Evolutionary conservation across 1,284 basidiomycete genomes (phyloP).

Genomic region (Peniophora sp.): DNA sequence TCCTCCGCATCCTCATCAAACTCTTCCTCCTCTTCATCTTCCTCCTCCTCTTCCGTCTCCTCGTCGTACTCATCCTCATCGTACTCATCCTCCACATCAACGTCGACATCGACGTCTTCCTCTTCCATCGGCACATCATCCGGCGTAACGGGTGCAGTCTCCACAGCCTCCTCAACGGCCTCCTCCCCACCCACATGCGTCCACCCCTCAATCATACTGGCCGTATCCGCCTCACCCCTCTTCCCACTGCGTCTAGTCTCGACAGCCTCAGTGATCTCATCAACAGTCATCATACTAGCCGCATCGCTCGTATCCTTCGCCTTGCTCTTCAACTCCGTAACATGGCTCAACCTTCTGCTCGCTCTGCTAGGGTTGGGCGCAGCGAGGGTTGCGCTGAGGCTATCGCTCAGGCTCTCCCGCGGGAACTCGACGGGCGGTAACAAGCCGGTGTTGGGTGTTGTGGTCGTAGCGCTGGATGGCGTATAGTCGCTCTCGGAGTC

Average conservation of each 20-base stretch:
- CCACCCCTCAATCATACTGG: conserved; percentile 55
- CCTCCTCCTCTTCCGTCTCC: conserved; percentile 36
- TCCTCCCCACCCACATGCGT: conserved; percentile 47
- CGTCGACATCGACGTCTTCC: conserved; percentile 22
- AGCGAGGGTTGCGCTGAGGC: conserved; percentile 50
- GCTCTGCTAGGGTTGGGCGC: conserved; percentile 22
- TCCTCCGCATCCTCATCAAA: conserved; percentile 43
- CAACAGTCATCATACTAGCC: conserved; percentile 89
- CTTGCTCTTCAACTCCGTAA: conserved; percentile 70
- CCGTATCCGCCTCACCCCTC: conserved; percentile 31
- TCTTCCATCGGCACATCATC: conserved; percentile 27
- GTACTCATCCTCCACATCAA: conserved; percentile 10
- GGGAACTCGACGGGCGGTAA: conserved; percentile 79
- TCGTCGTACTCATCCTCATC: conserved; percentile 38
- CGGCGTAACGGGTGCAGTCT: conserved; percentile 19
- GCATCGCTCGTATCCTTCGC: conserved; percentile 76
- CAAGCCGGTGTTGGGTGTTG: conserved; percentile 37
- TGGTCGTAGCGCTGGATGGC: conserved; percentile 8
- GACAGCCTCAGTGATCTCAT: conserved; percentile 96
- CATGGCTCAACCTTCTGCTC: conserved; percentile 70
- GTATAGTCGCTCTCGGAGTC: conserved; percentile 31
- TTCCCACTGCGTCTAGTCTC: conserved; percentile 68
- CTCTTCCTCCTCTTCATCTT: conserved; percentile 31
- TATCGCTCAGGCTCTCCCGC: conserved; percentile 71
- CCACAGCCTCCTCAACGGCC: conserved; percentile 31